Conservation (phyloP, 495 filamentous ascomycete species). For the Jackrogersella multiformis region DNA sequence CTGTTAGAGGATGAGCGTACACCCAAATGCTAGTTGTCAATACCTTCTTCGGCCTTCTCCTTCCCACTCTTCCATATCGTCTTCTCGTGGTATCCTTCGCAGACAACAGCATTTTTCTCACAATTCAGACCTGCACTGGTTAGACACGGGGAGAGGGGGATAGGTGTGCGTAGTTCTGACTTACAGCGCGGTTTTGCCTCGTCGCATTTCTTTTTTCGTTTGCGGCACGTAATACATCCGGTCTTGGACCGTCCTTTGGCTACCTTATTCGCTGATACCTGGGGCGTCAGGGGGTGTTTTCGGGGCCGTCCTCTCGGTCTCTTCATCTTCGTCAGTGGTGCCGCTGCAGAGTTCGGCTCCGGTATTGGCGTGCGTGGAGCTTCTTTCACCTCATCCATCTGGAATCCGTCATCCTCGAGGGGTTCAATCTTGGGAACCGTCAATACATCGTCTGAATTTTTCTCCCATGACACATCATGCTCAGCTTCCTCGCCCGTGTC, state of each 20-base stretch:
- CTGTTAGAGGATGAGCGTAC: slow-evolving; percentile 44
- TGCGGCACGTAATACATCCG: slow-evolving; percentile 90
- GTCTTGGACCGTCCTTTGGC: slow-evolving; percentile 94
- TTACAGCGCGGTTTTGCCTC: slow-evolving; percentile 89
- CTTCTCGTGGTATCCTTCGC: slow-evolving; percentile 91
- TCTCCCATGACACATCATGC: slow-evolving; percentile 52
- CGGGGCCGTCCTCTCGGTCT: slow-evolving; percentile 80
- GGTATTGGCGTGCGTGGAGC: slow-evolving; percentile 49
- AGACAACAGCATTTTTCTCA: slow-evolving; percentile 91
- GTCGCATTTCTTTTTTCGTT: slow-evolving; percentile 96
- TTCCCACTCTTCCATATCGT: slow-evolving; percentile 86
- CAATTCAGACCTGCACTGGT: slow-evolving; percentile 77
- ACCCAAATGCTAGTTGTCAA: slow-evolving; percentile 35
- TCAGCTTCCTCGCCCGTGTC: slow-evolving; percentile 29
- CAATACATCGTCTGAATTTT: slow-evolving; percentile 47
- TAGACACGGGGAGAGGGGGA: slow-evolving; percentile 30
- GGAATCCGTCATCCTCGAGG: slow-evolving; percentile 57
- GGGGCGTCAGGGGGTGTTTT: slow-evolving; percentile 76
- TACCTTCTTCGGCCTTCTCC: slow-evolving; percentile 80
- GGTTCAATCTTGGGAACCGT: slow-evolving; percentile 58
- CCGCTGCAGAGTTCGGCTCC: slow-evolving; percentile 27
- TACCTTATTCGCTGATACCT: slow-evolving; percentile 64
- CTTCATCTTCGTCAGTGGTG: slow-evolving; percentile 55
- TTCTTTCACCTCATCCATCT: slow-evolving; percentile 57
- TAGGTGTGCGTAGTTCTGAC: slow-evolving; percentile 40